Conservation (phyloP, 208 protist genomes). For the Trypanosoma melophagium region DNA sequence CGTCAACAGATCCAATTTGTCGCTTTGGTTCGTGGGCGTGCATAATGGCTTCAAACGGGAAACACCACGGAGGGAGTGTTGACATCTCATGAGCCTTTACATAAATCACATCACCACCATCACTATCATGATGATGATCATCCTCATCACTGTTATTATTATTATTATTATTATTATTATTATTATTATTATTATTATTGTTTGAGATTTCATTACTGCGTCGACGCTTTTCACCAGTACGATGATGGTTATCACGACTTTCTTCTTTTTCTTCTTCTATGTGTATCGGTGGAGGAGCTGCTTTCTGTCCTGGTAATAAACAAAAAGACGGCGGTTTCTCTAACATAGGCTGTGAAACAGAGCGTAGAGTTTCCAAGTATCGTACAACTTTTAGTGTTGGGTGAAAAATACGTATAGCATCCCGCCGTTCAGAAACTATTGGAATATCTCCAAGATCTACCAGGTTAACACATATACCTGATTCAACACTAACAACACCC, state of each 20-base stretch:
- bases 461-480: constrained; percentile 9
- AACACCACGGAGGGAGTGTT: constrained; percentile 23
- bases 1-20: constrained; percentile 14
- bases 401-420: constrained; percentile 62
- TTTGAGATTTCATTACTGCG: background rate
- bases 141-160: background rate
- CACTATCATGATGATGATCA: background rate
- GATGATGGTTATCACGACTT: constrained; percentile 4
- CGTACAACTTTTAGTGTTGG: constrained; percentile 39
- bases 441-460: constrained; percentile 15
- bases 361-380: constrained; percentile 30
- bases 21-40: constrained; percentile 26
- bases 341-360: constrained; percentile 20
- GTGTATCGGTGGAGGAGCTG: background rate
- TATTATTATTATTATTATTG: constrained; percentile 3
- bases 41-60: constrained; percentile 34
- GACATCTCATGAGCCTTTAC: background rate
- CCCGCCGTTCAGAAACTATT: constrained; percentile 42
- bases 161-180: background rate
- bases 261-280: background rate
- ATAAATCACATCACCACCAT: constrained; percentile 3
- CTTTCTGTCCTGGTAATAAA: constrained; percentile 10
- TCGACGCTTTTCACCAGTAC: background rate
- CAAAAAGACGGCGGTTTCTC: constrained; percentile 18
- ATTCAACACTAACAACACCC: background rate